Evolutionary conservation across 2,329 filamentous ascomycete genomes (phyloP).

Genomic region (Fusarium devonianum): DNA sequence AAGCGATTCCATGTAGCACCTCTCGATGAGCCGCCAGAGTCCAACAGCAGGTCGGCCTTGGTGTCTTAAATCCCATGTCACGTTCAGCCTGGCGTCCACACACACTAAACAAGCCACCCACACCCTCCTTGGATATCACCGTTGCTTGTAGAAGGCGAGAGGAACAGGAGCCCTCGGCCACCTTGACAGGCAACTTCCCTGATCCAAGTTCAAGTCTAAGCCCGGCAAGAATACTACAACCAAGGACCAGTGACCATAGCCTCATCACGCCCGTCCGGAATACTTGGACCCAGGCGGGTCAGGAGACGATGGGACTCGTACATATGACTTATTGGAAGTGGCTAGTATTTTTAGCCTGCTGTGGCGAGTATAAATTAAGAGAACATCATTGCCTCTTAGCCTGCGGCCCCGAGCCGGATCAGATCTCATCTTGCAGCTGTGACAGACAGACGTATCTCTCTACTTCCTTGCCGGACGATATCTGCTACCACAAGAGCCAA

Average conservation of each 20-base stretch:
- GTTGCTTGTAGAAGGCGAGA: slow-evolving; percentile 22
- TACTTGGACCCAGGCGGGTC: slow-evolving; percentile 35
- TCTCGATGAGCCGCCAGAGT: slow-evolving; percentile 38
- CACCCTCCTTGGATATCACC: slow-evolving; percentile 30
- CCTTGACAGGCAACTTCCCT: slow-evolving; percentile 32
- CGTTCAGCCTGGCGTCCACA: slow-evolving; percentile 44
- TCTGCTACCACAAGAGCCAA: slow-evolving; percentile 1
- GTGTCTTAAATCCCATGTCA: slow-evolving; percentile 50
- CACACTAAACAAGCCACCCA: slow-evolving; percentile 29
- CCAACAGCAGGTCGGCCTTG: slow-evolving; percentile 41
- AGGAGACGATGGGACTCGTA: slow-evolving; percentile 38
- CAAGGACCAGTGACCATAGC: slow-evolving; percentile 27
- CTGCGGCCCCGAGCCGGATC: slow-evolving; percentile 14
- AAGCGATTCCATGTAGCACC: slow-evolving; percentile 41
- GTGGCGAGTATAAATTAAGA: slow-evolving; percentile 41
- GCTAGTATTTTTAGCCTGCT: slow-evolving; percentile 40
- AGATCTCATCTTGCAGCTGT: slow-evolving; percentile 41
- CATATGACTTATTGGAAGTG: slow-evolving; percentile 35
- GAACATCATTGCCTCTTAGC: slow-evolving; percentile 25
- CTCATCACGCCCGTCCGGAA: slow-evolving; percentile 20
- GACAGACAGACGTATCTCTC: slow-evolving; percentile 30
- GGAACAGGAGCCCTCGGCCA: slow-evolving; percentile 22
- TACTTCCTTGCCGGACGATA: slow-evolving; percentile 13
- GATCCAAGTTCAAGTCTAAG: slow-evolving; percentile 23
- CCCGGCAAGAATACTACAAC: slow-evolving; percentile 17